Evolutionary conservation across 352 stramenopile genomes (phyloP), one percentile per base, ranked within the genome.

Genomic region (Aphanomyces invadans): DNA sequence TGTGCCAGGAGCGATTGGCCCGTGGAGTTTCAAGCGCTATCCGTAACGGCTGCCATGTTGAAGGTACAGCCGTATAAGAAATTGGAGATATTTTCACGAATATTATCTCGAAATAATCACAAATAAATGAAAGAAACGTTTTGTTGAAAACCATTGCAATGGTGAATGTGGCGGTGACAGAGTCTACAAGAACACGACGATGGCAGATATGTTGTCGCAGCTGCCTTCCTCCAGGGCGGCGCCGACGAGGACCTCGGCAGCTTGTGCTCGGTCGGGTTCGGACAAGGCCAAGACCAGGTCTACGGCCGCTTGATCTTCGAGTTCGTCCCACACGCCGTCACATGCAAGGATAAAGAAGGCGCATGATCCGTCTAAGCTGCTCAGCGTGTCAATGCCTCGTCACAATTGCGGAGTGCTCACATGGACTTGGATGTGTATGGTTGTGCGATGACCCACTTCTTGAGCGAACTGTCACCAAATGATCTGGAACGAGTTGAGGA

Each of bases 241-340:
- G 12, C 80, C 66, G 4, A 87, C 81, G 42, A 92, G 63, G 36
- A 79, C n/a, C 57, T 79, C 60, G 25, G 84, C 82, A 23, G 81
- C 84, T 15, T 73, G 64, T 32, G 65, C 49, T 29, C 79, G 78
- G 55, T 87, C 62, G 4, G 65, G 54, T 21, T 71, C 32, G 0
- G 74, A 61, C 51, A 90, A 45, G 5, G 69, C 65, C 48, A 51
- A 44, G 25, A 93, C 60, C n/a, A 92, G 64, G 42, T 91, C 78
- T 23, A 92, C 75, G 23, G 57, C 81, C 39, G 90, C 82, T 73
- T 93, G 82, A 65, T 91, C 81, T 15, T 63, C 74, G 25, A 93
- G 55, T 48, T 87, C 79, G 73, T 93, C 83, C 84, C 84, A 93
- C 0, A 93, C 65, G 23, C 84, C 84, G 62, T 93, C 84, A 63